Conservation (phyloP, 345 rosid species). For the Acer campestre region DNA sequence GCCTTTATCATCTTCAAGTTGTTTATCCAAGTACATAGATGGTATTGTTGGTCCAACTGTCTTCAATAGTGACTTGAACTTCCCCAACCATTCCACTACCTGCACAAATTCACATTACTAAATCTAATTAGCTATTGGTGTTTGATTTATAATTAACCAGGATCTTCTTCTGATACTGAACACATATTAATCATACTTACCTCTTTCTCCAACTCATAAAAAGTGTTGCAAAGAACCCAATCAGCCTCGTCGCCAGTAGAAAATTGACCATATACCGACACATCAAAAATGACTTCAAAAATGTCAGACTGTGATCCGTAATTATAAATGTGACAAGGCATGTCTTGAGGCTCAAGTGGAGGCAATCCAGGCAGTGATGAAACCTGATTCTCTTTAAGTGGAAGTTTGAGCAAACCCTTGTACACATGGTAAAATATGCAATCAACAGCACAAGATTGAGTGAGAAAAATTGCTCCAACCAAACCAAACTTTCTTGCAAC, state of each 20-base stretch:
- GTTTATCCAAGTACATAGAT: slow-evolving; percentile 27
- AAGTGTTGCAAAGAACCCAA: slow-evolving; percentile 26
- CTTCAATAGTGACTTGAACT: slow-evolving; percentile 10
- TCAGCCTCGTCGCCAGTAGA: slow-evolving; percentile 28
- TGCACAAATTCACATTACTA: not conserved
- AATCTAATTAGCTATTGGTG: not conserved
- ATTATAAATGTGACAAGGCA: slow-evolving; percentile 27
- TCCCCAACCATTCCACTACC: slow-evolving; percentile 30
- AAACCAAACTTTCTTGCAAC: slow-evolving; percentile 35
- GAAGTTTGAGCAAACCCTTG: slow-evolving; percentile 19
- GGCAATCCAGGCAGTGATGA: slow-evolving; percentile 36
- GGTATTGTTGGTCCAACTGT: slow-evolving; percentile 33
- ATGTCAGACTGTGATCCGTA: slow-evolving; percentile 26
- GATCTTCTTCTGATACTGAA: not conserved
- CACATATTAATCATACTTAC: slow-evolving; percentile 2
- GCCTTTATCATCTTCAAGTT: slow-evolving; percentile 12
- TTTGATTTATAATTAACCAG: not conserved
- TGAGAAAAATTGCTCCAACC: slow-evolving; percentile 32
- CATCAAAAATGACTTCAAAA: not conserved
- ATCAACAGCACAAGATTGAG: slow-evolving; percentile 36
- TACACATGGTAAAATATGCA: slow-evolving; percentile 22
- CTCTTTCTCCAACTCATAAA: slow-evolving; percentile 34
- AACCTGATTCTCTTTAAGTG: slow-evolving; percentile 7
- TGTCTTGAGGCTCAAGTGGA: slow-evolving; percentile 17
- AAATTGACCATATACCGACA: slow-evolving; percentile 29